Conservation (phyloP, 805 yeast genomes). For the Lachancea quebecensis region DNA sequence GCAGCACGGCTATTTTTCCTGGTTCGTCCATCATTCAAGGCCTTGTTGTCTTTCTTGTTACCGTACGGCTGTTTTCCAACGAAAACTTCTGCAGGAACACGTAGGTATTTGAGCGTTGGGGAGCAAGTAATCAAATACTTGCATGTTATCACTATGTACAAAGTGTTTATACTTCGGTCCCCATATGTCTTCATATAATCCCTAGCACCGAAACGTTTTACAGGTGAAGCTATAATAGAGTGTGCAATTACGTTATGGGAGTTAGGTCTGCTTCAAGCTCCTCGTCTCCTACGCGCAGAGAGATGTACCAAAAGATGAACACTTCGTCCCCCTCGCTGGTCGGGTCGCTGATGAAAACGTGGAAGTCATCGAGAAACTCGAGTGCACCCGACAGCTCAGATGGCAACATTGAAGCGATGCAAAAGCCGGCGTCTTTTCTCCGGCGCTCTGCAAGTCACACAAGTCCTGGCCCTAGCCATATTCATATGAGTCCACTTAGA, state of each 20-base stretch:
- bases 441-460: conserved; percentile 3
- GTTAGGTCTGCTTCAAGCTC: conserved; percentile 16
- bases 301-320: conserved; percentile 21
- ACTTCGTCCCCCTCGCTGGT: conserved; percentile 8
- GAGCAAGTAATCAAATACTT: no score
- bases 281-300: conserved; percentile 12
- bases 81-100: no score
- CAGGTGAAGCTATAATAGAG: not conserved
- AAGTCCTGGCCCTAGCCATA: conserved; percentile 2
- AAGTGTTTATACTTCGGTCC: no score
- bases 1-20: no score
- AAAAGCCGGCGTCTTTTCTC: conserved; percentile 17
- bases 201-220: not conserved
- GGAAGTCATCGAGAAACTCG: conserved; percentile 6
- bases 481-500: conserved; percentile 8
- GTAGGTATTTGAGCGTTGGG: no score
- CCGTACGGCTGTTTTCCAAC: no score
- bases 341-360: conserved; percentile 9
- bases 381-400: not conserved
- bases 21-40: no score
- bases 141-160: no score
- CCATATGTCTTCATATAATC: no score
- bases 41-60: no score
- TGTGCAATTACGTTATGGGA: conserved; percentile 16
- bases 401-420: conserved; percentile 27